phyloP scores from a whole-genome alignment of 805 yeast genomes.

The Kurtzmaniella fragi region DNA sequence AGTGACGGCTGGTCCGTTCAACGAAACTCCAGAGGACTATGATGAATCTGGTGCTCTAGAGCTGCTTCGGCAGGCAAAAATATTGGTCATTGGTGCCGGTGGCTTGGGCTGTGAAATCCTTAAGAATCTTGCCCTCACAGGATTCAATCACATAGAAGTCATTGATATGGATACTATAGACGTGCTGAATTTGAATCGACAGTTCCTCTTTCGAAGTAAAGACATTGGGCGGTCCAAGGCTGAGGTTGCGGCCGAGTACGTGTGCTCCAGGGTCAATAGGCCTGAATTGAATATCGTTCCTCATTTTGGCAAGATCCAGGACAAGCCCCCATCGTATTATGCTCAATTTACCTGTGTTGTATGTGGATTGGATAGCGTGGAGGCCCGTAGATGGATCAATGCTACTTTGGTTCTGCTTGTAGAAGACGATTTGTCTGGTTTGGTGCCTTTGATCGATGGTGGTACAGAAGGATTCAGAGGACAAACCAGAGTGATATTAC shows the following conservation, averaged over 20 bases:
- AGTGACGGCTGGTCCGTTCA: constrained; percentile 30
- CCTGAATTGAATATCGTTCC: constrained; percentile 44
- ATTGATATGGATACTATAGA: constrained; percentile 85
- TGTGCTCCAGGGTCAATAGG: constrained; percentile 42
- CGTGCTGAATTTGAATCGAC: constrained; percentile 70
- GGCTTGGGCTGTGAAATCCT: constrained; percentile 80
- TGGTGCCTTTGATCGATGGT: constrained; percentile 70
- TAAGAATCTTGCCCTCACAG: constrained; percentile 66
- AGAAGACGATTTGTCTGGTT: constrained; percentile 32
- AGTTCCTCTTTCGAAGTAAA: constrained; percentile 56
- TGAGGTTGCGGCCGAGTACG: constrained; percentile 54
- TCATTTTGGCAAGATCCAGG: constrained; percentile 56
- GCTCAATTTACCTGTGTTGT: constrained; percentile 64
- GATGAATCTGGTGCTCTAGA: constrained; percentile 13
- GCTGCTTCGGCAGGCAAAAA: constrained; percentile 17
- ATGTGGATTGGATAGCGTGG: constrained; percentile 86
- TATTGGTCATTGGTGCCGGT: constrained; percentile 68
- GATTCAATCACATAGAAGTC: constrained; percentile 59
- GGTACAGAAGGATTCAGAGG: constrained; percentile 96
- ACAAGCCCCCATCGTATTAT: constrained; percentile 58
- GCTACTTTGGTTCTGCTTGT: constrained; percentile 59
- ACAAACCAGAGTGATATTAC: constrained; percentile 81
- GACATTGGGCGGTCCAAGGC: constrained; percentile 71
- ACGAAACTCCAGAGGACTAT: constrained; percentile 35
- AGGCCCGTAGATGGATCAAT: constrained; percentile 90